Evolutionary conservation across 2,329 filamentous ascomycete species (phyloP), one percentile per base, ranked within the genome.

Genomic region (Colletotrichum cereale): DNA sequence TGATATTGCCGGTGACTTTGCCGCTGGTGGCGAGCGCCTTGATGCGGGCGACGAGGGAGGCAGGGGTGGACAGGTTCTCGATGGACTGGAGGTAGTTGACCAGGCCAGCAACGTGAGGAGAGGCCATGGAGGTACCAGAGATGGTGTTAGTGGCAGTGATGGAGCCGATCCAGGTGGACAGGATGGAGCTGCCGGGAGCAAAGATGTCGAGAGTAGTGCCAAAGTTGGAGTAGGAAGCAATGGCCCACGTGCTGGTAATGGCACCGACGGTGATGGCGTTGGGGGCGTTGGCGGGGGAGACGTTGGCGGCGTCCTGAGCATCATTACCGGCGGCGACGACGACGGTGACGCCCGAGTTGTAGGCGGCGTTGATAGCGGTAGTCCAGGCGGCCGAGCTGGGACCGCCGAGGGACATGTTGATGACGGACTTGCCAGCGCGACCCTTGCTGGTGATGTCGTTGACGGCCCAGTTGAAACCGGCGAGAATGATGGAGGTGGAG

Each of bases 51-150:
- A 78, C 80, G 38, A 89, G 80, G 31, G 79, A 80, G 63, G 80
- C 78, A 1, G 87, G 85, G 16, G 81, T 82, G 16, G 73, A 74
- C 61, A 77, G 73, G 44, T 77, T 75, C 76, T 87, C 84, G 1
- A 86, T 78, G 14, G 77, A 80, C 71, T 87, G 76, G 36, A 91
- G 78, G 77, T 91, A 91, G n/a, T 87, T 83, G 18, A 86, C 88
- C 24, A 92, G 78, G 10, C 90, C 90, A 26, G 87, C 83, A 62
- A 92, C 83, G 76, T 91, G 89, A 0, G 90, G 89, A 5, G 85
- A 82, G 2, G 89, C 87, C 89, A 91, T 91, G 40, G 86, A 89
- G 5, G 90, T 92, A 38, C 90, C 90, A 6, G 84, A 86, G 76
- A 89, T 83, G 40, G 76, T 83, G 58, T 80, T 80, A 34, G 78